These are phyloP conservation scores for Elsinoe perseae DNA, from an alignment of 2,329 filamentous ascomycete genomes.

Conservation along the genomic window DNA sequence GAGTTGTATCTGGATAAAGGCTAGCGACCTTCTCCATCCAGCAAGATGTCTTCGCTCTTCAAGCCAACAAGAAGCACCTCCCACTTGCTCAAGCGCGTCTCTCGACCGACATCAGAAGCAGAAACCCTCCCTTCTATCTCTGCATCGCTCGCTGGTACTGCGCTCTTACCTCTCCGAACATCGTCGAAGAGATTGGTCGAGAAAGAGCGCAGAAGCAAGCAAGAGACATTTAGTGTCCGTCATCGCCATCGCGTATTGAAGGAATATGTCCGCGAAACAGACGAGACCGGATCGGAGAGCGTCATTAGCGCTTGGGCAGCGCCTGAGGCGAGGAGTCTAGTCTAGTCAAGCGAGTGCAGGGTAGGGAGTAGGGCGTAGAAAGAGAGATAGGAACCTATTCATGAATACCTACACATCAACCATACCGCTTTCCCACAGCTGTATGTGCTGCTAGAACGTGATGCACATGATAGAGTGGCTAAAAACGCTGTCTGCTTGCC, in stretches of 20 bases:
- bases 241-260: neutral
- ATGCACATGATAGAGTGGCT: no score
- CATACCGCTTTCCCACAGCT: no score
- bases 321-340: neutral
- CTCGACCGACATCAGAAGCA: neutral
- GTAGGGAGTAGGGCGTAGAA: neutral
- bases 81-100: neutral
- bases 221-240: neutral
- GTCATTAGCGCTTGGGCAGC: constrained; percentile 4
- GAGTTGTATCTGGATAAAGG: neutral
- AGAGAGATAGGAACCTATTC: neutral
- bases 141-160: neutral
- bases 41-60: neutral
- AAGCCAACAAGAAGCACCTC: neutral
- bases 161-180: neutral
- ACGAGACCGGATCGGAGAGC: constrained; percentile 2
- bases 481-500: no score
- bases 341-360: no score
- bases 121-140: neutral
- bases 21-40: neutral
- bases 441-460: no score
- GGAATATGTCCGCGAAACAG: constrained; percentile 7
- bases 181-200: neutral
- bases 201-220: neutral
- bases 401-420: neutral